Evolutionary conservation across 2,329 filamentous ascomycete genomes (phyloP).

Genomic region (Aschersonia sp.): DNA sequence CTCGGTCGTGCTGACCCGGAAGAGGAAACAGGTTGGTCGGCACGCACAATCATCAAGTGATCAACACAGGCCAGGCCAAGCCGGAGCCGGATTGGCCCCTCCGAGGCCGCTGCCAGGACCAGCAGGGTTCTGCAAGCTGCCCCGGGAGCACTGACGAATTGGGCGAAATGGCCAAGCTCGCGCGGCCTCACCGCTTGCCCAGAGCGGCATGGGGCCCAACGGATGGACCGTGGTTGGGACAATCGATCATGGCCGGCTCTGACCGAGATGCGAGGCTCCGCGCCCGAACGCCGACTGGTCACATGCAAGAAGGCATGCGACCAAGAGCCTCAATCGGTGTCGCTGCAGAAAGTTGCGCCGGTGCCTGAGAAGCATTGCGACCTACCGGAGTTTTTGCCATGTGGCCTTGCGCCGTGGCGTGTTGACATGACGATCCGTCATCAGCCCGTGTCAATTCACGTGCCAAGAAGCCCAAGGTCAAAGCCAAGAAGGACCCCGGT

Average conservation of each 20-base stretch:
- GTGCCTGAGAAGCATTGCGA: too few species aligned
- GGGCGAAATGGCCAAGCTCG: neutral
- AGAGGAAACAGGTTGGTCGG: conserved; percentile 1
- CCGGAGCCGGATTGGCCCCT: neutral
- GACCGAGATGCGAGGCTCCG: conserved; percentile 9
- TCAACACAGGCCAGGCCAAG: neutral
- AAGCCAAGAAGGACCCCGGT: too few species aligned
- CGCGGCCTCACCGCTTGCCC: conserved; percentile 8
- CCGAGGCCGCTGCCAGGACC: neutral
- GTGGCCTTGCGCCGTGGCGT: neutral
- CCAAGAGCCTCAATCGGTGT: neutral
- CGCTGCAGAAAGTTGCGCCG: neutral
- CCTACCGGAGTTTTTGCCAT: neutral
- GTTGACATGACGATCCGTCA: too few species aligned
- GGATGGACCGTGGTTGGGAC: conserved; percentile 2
- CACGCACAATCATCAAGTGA: neutral
- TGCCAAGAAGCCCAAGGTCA: too few species aligned
- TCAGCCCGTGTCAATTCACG: too few species aligned
- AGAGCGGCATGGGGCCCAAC: conserved; percentile 6
- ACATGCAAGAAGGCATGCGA: neutral
- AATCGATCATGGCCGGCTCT: neutral
- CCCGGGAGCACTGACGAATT: neutral
- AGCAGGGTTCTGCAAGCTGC: neutral
- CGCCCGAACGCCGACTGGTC: neutral
- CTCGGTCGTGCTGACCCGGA: neutral